Evolutionary conservation across 1,284 basidiomycete genomes (phyloP), one percentile per base, ranked within the genome.

Genomic region (Melanopsichium pennsylvanicum): DNA sequence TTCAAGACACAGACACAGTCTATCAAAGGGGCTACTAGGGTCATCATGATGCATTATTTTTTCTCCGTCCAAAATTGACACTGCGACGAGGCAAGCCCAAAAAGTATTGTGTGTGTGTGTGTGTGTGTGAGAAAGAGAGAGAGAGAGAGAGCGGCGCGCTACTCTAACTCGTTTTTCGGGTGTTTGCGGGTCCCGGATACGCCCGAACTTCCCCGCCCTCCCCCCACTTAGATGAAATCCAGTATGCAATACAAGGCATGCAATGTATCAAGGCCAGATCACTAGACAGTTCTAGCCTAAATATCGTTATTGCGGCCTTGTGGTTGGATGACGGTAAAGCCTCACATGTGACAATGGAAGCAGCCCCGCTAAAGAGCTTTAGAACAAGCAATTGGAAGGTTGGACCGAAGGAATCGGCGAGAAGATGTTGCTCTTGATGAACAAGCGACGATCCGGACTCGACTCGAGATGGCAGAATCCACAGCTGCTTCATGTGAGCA

Each of bases 101-200:
- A n/a, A 16, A 34, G 13, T 32, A 33, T 48, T 52, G 57, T 49
- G 44, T 46, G 36, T 36, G 32, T 32, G 57, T 49, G 57, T 48
- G 57, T 31, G 33, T 32, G 45, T 13, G 13, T 29, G 7, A 7
- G 7, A 7, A 8, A 13, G 27, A 29, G 8, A 8, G 8, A 29
- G 27, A 13, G 27, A 8, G 7, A 7, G 27, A 7, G 13, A 29
- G 27, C 27, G 27, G 8, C 8, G 35, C 55, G 47, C 56, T 48
- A 47, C 55, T 38, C 43, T 38, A 26, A 34, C 18, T 23, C 36
- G 25, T 12, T 11, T n/a, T 22, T 62, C 52, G 60, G 60, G 43
- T 39, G 31, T 38, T 62, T 62, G 43, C 60, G 60, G 60, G 43
- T n/a, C 35, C 60, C 60, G 60, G 47, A 35, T 31, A 23, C 42